Evolutionary conservation across 768 basidiomycete genomes (phyloP).

Genomic region (Amanita pallidorosea): DNA sequence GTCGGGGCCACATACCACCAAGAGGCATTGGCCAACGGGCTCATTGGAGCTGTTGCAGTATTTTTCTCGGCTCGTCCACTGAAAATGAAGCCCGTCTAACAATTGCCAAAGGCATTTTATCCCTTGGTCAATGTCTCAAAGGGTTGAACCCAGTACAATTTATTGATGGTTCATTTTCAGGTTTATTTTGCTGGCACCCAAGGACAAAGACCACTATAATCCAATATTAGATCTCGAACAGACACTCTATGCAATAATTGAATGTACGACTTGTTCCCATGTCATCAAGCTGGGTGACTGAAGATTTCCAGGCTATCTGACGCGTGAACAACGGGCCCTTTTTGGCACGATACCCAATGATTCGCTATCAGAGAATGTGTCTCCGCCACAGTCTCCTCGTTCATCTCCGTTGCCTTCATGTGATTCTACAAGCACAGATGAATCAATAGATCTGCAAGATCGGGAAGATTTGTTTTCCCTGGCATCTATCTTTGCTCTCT

Average conservation of each 20-base stretch:
- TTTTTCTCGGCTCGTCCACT: neutral
- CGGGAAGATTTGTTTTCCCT: conserved; percentile 17
- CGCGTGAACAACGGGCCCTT: conserved; percentile 47
- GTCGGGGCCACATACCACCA: conserved; percentile 9
- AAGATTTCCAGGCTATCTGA: conserved; percentile 46
- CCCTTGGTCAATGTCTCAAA: conserved; percentile 9
- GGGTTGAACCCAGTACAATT: neutral
- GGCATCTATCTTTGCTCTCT: conserved; percentile 19
- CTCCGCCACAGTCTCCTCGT: conserved; percentile 25
- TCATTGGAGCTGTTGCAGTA: conserved; percentile 6
- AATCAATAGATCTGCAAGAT: conserved; percentile 13
- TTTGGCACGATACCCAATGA: conserved; percentile 59
- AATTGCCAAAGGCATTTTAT: neutral
- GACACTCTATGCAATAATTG: conserved; percentile 60
- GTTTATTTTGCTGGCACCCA: conserved; percentile 69
- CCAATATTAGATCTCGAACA: conserved; percentile 74
- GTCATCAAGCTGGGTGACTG: conserved; percentile 7
- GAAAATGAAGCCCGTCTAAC: neutral
- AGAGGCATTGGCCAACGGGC: conserved; percentile 5
- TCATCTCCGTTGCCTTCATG: conserved; percentile 26
- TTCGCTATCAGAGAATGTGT: conserved; percentile 28
- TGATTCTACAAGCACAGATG: conserved; percentile 18
- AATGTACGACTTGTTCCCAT: conserved; percentile 34
- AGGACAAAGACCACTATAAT: conserved; percentile 81
- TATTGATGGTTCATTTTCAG: conserved; percentile 21